Percentiles rank a stretch among this genome's conserved stretches.
phyloP scores from a whole-genome alignment of 2,329 filamentous ascomycete genomes.

The Alternaria sp. region DNA sequence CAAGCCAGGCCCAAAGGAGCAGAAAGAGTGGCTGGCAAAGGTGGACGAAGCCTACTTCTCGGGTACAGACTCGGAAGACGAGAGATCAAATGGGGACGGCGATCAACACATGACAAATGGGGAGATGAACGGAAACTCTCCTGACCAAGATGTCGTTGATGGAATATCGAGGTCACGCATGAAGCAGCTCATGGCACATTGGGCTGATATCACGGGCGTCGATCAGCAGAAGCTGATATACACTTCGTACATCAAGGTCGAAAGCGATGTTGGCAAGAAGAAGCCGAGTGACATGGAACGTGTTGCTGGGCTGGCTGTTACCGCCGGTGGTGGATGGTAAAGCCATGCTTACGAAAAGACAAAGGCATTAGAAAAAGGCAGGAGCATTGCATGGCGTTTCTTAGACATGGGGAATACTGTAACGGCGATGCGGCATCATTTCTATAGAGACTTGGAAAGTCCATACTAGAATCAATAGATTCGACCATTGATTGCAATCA shows the following conservation, averaged over 20 bases:
- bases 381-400: constrained; percentile 15
- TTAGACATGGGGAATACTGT: not conserved
- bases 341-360: not conserved
- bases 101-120: constrained; percentile 41
- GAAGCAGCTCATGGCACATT: constrained; percentile 74
- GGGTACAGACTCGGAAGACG: constrained; percentile 57
- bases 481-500: not conserved
- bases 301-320: constrained; percentile 86
- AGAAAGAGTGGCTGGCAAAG: constrained; percentile 69
- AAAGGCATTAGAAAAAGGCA: not conserved
- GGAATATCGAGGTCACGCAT: constrained; percentile 72
- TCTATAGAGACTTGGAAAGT: not conserved
- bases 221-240: constrained; percentile 74
- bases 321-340: constrained; percentile 92
- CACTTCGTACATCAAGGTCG: constrained; percentile 89
- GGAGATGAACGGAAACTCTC: constrained; percentile 4
- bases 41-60: constrained; percentile 83
- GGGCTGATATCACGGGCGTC: constrained; percentile 75
- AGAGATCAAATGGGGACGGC: constrained; percentile 47
- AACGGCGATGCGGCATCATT: not conserved
- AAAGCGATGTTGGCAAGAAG: constrained; percentile 85
- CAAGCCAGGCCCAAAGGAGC: constrained; percentile 75
- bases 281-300: constrained; percentile 73
- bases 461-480: not conserved
- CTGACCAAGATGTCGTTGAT: constrained; percentile 54